Evolutionary conservation across 116 monocot species (phyloP), one percentile per base, ranked within the genome.

Genomic region (Iris pallida): DNA sequence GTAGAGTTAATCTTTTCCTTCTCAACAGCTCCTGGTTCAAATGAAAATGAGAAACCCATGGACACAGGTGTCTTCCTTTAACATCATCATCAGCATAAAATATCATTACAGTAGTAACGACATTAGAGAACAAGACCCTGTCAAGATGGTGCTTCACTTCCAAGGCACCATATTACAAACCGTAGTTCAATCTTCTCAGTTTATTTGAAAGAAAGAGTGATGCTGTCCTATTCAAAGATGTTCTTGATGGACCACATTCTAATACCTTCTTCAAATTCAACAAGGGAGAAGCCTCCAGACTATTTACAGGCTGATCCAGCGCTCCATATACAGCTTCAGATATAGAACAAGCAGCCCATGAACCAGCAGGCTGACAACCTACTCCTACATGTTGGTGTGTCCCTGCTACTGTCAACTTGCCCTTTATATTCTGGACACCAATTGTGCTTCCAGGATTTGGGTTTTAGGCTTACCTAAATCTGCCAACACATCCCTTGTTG

Each of bases 281-380:
- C 11, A 97, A 70, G 44, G 92, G 97, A 16, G 92, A 92, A 44
- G 78, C 56, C 64, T 89, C 85, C 40, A 81, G 55, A 41, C 75
- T 77, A 80, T 58, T 79, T 15, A 82, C 54, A 46, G 92, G 87
- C 20, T 71, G 65, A 16, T 97, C 97, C 11, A 90, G 60, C 69
- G 84, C 87, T 65, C 92, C 85, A 78, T 97, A 97, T 30, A 92
- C 97, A 70, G 92, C 85, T 70, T 97, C 97, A 71, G 92, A 85
- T 66, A 97, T 72, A 5, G 97, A 80, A 79, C 79, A 87, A 59
- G 92, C 80, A 79, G 97, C 87, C 75, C 77, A 75, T 45, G 83
- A 80, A 53, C 97, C 97, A 48, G 83, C 82, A 78, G 97, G 89
- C 20, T 86, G 67, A 63, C 88, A 88, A 78, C 83, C 82, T 44